phyloP scores from a whole-genome alignment of 176 grass and related monocot genomes.

The Oryza nivara region DNA sequence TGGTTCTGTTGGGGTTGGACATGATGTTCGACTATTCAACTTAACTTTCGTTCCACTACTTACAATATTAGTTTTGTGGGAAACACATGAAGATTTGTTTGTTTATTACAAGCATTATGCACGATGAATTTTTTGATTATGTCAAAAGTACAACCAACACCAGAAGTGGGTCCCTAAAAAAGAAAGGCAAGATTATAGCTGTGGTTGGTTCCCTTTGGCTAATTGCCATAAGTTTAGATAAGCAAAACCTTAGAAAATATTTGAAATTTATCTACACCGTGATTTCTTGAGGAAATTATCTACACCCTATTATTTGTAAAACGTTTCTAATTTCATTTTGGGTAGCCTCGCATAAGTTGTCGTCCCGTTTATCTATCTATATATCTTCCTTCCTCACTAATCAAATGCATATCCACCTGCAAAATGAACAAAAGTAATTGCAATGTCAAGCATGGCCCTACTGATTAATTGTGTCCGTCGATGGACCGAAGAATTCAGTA shows the following conservation, averaged over 20 bases:
- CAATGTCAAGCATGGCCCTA: background rate
- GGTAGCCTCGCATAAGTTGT: too few species aligned
- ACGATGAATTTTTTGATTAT: background rate
- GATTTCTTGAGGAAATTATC: too few species aligned
- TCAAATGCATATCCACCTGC: background rate
- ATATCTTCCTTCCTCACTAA: background rate
- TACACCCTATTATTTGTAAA: background rate
- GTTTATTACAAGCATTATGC: background rate
- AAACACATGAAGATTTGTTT: background rate
- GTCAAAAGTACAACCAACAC: background rate
- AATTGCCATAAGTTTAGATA: background rate
- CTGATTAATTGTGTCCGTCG: background rate
- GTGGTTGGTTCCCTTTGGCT: background rate
- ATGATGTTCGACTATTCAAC: background rate
- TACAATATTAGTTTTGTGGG: background rate
- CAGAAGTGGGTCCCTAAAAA: background rate
- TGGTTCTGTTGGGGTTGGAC: background rate
- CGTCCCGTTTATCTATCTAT: background rate
- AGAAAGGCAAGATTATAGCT: background rate
- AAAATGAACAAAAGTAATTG: background rate
- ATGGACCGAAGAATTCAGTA: background rate
- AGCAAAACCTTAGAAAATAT: background rate
- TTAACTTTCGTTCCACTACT: background rate
- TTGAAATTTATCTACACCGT: background rate
- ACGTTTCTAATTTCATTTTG: too few species aligned